Percentiles rank a stretch among this genome's conserved stretches.
Evolutionary conservation across 257 asterid genomes (phyloP).

Genomic region (Leonotis leonurus): DNA sequence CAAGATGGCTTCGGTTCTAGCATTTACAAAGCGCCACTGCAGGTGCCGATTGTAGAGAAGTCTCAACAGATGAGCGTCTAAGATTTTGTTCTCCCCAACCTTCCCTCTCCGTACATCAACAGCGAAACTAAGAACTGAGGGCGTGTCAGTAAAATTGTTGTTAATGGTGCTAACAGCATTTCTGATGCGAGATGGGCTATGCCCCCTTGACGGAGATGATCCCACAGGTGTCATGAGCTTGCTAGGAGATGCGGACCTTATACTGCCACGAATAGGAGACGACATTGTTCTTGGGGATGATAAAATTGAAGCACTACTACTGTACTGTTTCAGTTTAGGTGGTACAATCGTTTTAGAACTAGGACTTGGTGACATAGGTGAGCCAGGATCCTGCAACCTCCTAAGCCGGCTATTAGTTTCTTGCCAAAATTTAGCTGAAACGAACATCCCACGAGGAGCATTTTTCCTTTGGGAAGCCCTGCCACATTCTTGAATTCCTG

Average conservation of each 20-base stretch:
- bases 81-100: slow-evolving; percentile 75
- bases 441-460: slow-evolving; percentile 62
- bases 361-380: slow-evolving; percentile 57
- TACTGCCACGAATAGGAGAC: slow-evolving; percentile 63
- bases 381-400: slow-evolving; percentile 89
- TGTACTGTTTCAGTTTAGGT: slow-evolving; percentile 52
- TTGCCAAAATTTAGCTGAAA: slow-evolving; percentile 90
- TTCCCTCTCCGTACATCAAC: slow-evolving; percentile 91
- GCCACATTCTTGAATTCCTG: slow-evolving; percentile 75
- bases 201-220: slow-evolving; percentile 75
- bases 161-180: slow-evolving; percentile 73
- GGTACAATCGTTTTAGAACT: slow-evolving; percentile 51
- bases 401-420: slow-evolving; percentile 82
- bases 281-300: slow-evolving; percentile 68
- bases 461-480: slow-evolving; percentile 26
- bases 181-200: slow-evolving; percentile 73
- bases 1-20: slow-evolving; percentile 67
- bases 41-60: slow-evolving; percentile 83
- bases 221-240: slow-evolving; percentile 42
- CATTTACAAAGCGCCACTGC: slow-evolving; percentile 90
- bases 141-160: slow-evolving; percentile 61
- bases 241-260: slow-evolving; percentile 73
- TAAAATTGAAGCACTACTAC: slow-evolving; percentile 37
- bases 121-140: slow-evolving; percentile 91
- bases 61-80: slow-evolving; percentile 79